phyloP scores from a whole-genome alignment of 345 rosid genomes.

The Salix udensis region DNA sequence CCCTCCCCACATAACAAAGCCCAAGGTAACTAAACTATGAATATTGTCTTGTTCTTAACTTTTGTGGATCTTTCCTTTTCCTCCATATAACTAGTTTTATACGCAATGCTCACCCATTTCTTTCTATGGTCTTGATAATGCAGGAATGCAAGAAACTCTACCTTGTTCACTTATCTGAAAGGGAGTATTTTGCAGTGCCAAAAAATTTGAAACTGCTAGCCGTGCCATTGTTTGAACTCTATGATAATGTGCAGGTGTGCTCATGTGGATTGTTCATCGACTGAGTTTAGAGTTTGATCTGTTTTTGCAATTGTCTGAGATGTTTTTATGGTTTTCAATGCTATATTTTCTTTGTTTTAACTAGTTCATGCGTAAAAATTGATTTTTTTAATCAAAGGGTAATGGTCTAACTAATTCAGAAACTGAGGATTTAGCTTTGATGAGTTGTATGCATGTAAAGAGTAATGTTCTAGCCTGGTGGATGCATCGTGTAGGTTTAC shows the following conservation, averaged over 20 bases:
- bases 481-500: not conserved
- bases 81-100: not conserved
- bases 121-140: slow-evolving; percentile 17
- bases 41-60: slow-evolving; percentile 1
- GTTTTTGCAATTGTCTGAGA: not conserved
- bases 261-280: not conserved
- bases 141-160: slow-evolving; percentile 98
- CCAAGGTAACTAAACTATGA: slow-evolving; percentile 52
- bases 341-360: not conserved
- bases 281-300: not conserved
- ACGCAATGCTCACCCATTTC: slow-evolving; percentile 9
- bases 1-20: slow-evolving; percentile 94
- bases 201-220: slow-evolving; percentile 96
- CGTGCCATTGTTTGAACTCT: slow-evolving; percentile 92
- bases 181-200: slow-evolving; percentile 96
- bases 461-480: not conserved
- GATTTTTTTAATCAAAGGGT: not conserved
- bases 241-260: slow-evolving; percentile 85
- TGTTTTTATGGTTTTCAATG: not conserved
- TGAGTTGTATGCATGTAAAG: not conserved
- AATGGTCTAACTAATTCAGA: not conserved
- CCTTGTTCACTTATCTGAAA: slow-evolving; percentile 89
- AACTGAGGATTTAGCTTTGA: not conserved
- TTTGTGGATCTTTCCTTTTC: not conserved
- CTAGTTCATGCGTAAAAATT: not conserved